Base-by-base conservation (phyloP, 108 stramenopile genomes). In the Fragilariopsis cylindrus region DNA sequence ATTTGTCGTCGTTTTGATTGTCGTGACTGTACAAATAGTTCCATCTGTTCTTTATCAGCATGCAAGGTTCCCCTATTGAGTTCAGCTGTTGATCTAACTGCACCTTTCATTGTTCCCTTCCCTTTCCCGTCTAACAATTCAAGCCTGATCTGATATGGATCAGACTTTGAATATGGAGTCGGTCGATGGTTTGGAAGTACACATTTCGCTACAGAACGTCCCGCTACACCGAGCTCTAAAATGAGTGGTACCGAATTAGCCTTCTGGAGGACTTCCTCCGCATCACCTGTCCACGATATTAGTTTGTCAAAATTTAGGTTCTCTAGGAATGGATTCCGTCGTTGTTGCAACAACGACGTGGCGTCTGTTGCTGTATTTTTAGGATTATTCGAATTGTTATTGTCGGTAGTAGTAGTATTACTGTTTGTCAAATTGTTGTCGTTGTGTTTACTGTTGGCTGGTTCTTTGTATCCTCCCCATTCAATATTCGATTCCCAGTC, bases 401-500 rank as follows among this genome's bases (percentile, higher is more conserved):
- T 49, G 11, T 47, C 58, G 18, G 48, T 18, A 9, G 60, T 44
- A 58, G 63, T 41, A 12, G 57, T 55, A 18, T 70, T 57, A 12
- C 12, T 57, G 19, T 50, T 45, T 15, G 43, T 21, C 47, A 11
- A 8, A 6, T 53, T 53, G 58, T 45, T 60, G 54, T 63, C 49
- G 62, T 30, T 60, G 70, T 1, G 76, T 41, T 7, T 81, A 65
- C 54, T 39, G 44, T 71, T 58, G 65, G 60, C 63, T 70, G 64
- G 48, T 4, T 75, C 79, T 48, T 70, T 65, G 48, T 72, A 85
- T 44, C 89, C 92, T 50, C 86, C 85, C 94, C 94, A 96, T 66
- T 91, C 72, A 53, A 96, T 92, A 53, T 86, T 76, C 42, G 78
- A 78, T 76, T 96, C 94, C 94, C 94, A 96, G 71, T 96, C 82